Percentiles rank a stretch among this genome's conserved stretches.
Conservation (phyloP, 2,329 filamentous ascomycete genomes). For the Colletotrichum aenigma region DNA sequence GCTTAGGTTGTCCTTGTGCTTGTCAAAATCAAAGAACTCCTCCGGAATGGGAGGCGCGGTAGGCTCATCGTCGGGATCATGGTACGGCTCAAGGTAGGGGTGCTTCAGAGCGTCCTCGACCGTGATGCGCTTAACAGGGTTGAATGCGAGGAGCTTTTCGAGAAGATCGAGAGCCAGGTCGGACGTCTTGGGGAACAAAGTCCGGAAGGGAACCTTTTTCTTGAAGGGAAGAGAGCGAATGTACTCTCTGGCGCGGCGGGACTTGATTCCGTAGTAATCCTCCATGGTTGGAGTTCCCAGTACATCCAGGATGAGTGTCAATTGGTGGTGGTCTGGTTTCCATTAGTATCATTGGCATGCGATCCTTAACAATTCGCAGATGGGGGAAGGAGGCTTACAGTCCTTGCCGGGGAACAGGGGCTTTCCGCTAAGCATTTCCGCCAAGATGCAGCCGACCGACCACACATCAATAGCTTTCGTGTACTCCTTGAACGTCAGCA, state of each 20-base stretch:
- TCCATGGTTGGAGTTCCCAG: constrained; percentile 99
- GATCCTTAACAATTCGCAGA: background rate
- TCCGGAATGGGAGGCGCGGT: constrained; percentile 96
- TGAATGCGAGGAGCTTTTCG: constrained; percentile 96
- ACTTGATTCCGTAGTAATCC: constrained; percentile 99
- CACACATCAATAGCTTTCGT: constrained; percentile 99
- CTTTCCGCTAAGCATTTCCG: constrained; percentile 99
- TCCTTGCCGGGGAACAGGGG: constrained; percentile 98
- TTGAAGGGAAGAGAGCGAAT: constrained; percentile 98
- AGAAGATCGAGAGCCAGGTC: constrained; percentile 91
- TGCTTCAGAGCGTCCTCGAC: constrained; percentile 97
- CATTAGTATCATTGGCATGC: background rate
- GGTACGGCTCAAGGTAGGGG: constrained; percentile 97
- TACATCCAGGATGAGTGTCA: constrained; percentile 96
- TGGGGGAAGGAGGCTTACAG: constrained; percentile 61
- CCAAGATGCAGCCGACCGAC: constrained; percentile 97
- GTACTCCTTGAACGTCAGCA: constrained; percentile 99
- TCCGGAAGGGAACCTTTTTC: constrained; percentile 99
- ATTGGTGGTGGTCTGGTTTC: constrained; percentile 86
- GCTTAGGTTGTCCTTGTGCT: constrained; percentile 98
- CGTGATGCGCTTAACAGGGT: constrained; percentile 97
- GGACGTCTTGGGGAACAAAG: constrained; percentile 99
- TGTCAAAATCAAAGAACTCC: constrained; percentile 99
- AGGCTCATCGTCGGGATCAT: constrained; percentile 97
- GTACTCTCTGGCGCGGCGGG: constrained; percentile 93